Base-by-base conservation (phyloP, 208 protist genomes). In the Leishmania turanica region DNA sequence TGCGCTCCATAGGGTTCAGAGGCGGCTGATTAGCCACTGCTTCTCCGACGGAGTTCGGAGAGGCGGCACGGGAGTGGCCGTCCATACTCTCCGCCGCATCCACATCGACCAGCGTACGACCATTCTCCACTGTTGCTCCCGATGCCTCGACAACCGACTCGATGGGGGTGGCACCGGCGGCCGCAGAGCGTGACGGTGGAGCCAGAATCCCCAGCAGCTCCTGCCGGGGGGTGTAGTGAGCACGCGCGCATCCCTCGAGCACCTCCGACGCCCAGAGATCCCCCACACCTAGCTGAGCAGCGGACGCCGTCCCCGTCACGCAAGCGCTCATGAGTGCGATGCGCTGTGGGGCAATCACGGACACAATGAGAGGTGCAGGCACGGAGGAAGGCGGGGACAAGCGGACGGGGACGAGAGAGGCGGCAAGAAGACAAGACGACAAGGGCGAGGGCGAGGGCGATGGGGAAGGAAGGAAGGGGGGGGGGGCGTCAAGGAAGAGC, bases 191-290 rank as follows among this genome's bases (percentile, higher is more conserved):
- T 21, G 65, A 54, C 45, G 66, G 34, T 37, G 82, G 82, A 0
- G 82, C 82, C 53, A 86, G 75, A 21, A 86, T 56, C 13, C 49
- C 37, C 17, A 86, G 78, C 54, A 88, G 68, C 11, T 75, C 75
- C 40, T 77, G 54, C 27, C 85, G 74, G 1, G 87, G 87, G 37
- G 64, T 84, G 77, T 82, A 88, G 72, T 82, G 69, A 24, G 54
- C 79, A 60, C 60, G 74, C 13, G 80, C 72, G 54, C 78, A 88
- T 51, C 74, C 24, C 51, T 79, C 69, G 60, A 85, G 60, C 56
- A 93, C 80, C 49, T 85, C 82, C 3, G 77, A 69, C 17, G 83
- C 87, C 89, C 89, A 93, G 54, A 58, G 62, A 83, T 92, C 89
- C 0, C 78, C 34, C 21, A 66, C n/a, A 40, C 27, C 51, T 8